Evolutionary conservation across 2,329 filamentous ascomycete species (phyloP), one percentile per base, ranked within the genome.

Genomic region (Penicillium sp.): DNA sequence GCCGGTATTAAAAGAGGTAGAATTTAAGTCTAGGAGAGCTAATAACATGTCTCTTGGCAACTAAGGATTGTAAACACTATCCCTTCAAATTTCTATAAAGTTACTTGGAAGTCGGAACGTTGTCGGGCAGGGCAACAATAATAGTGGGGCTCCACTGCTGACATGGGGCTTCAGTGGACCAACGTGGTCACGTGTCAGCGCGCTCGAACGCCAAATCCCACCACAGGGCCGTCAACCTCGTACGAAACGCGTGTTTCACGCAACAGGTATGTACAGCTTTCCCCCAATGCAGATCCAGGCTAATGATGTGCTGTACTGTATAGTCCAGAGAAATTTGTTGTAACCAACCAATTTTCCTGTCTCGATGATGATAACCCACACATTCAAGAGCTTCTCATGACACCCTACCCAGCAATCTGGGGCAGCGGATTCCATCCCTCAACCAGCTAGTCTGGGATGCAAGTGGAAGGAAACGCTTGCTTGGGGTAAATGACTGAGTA

Each of bases 361-460:
- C 73, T 70, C 73, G 56, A 74, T 76, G 74, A 76, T 65, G 74
- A 76, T 69, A 69, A 67, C 62, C 59, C 62, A 53, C 45, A 54
- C 44, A 46, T 52, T 29, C 47, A 54, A 56, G 73, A 75, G 73
- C 72, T 71, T 70, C 33, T 73, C 71, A 71, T 67, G 70, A 75
- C 69, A 68, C 69, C 60, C 60, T 50, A 41, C 49, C 51, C 46
- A 15, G 33, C 33, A 56, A 56, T 46, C 55, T 55, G 55, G 57
- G 62, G 55, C 57, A 54, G 59, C 67, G 69, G 71, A 70, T 62
- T 70, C 68, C 67, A 75, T 75, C 72, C 71, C 70, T 69, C 54
- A 57, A 52, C 25, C 55, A 52, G 33, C 43, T 51, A 51, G 56
- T 68, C 51, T 33, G 40, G 25, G 42, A 26, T 33, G 45, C 42